Conservation (phyloP, 495 filamentous ascomycete species). For the Podospora comata region DNA sequence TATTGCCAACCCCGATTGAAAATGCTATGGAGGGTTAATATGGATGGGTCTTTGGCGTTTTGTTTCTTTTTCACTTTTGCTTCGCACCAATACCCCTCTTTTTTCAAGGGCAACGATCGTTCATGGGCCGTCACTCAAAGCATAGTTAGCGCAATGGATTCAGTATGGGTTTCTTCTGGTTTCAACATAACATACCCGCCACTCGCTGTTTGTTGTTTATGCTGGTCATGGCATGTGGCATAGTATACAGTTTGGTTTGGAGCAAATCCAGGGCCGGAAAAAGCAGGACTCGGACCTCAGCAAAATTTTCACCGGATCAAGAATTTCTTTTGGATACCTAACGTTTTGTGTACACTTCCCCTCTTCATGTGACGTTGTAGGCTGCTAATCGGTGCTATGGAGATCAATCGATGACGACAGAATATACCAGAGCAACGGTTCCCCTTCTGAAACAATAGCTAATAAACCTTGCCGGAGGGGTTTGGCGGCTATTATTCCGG, state of each 20-base stretch:
- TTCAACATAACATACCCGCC: background rate
- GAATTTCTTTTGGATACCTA: background rate
- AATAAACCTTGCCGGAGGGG: background rate
- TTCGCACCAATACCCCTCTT: background rate
- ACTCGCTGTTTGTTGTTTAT: background rate
- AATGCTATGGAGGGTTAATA: background rate
- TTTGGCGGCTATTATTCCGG: background rate
- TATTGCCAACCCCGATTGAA: slow-evolving; percentile 89
- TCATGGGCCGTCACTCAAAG: background rate
- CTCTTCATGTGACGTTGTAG: background rate
- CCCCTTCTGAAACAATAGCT: background rate
- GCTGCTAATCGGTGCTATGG: background rate
- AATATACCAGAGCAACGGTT: background rate
- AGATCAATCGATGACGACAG: background rate
- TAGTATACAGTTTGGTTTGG: background rate
- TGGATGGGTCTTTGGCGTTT: background rate
- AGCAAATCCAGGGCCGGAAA: background rate
- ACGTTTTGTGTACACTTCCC: background rate
- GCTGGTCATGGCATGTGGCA: background rate
- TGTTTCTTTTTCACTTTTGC: background rate
- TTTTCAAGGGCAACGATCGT: background rate
- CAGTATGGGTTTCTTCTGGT: background rate
- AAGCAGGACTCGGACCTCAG: background rate
- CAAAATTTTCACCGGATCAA: background rate
- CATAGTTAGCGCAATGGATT: slow-evolving; percentile 3